Conservation (phyloP, 805 yeast species). For the Wickerhamiella nectarea region DNA sequence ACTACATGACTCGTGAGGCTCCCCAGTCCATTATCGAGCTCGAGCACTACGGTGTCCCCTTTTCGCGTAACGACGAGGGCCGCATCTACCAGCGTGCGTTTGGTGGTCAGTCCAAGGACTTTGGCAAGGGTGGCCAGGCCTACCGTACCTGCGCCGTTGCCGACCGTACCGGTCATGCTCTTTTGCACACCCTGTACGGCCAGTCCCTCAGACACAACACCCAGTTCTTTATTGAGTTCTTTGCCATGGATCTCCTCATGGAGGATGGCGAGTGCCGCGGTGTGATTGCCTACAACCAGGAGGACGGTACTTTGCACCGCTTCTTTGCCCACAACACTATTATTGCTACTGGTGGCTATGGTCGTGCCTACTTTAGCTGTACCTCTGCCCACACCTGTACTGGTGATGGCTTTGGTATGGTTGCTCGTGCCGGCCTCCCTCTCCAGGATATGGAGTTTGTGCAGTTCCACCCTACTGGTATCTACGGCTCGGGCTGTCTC, state of each 20-base stretch:
- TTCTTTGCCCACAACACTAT: conserved; percentile 94
- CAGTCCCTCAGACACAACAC: conserved; percentile 95
- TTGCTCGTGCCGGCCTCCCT: conserved; percentile 94
- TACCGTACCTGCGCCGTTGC: conserved; percentile 99
- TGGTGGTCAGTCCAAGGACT: conserved; percentile 93
- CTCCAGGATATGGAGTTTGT: conserved; percentile 94
- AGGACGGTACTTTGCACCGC: conserved; percentile 96
- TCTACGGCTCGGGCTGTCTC: conserved; percentile 96
- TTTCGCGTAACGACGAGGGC: conserved; percentile 93
- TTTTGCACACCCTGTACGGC: conserved; percentile 89
- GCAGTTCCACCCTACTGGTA: conserved; percentile 99
- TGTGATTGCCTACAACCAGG: conserved; percentile 94
- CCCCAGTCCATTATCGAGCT: conserved; percentile 89
- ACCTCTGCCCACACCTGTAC: conserved; percentile 99
- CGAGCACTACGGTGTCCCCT: conserved; percentile 97
- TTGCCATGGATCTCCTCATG: conserved; percentile 87
- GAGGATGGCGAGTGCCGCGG: conserved; percentile 95
- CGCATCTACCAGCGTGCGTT: conserved; percentile 97
- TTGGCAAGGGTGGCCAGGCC: conserved; percentile 98
- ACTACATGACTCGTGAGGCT: conserved; percentile 97
- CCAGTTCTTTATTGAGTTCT: conserved; percentile 94
- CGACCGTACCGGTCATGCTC: conserved; percentile 97
- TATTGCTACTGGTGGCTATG: conserved; percentile 97
- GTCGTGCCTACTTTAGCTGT: conserved; percentile 96
- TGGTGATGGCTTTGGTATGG: conserved; percentile 99